A percentile compares a stretch with the other conserved stretches of the same genome.
Conservation (phyloP, 108 stramenopile species). For the Nannochloropsis oceanica region DNA sequence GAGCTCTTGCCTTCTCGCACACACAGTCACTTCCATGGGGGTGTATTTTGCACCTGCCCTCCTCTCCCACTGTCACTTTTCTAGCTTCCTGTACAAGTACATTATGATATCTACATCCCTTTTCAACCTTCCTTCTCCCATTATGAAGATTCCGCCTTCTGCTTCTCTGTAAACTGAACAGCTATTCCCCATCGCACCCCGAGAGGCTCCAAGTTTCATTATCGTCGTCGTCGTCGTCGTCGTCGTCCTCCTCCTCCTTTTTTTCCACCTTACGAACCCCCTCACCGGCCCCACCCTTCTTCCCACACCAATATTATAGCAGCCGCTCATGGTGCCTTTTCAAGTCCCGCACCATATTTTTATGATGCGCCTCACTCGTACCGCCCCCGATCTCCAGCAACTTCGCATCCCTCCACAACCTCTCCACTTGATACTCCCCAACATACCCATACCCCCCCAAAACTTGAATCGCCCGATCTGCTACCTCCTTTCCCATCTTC, state of each 20-base stretch:
- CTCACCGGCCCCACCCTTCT: background rate
- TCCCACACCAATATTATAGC: background rate
- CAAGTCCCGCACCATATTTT: constrained; percentile 68
- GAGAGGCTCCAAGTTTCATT: background rate
- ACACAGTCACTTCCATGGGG: too few relatives aligned
- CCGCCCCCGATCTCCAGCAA: constrained; percentile 98
- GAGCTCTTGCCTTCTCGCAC: too few relatives aligned
- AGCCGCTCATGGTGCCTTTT: background rate
- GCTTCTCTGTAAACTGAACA: background rate
- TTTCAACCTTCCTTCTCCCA: background rate
- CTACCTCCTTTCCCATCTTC: constrained; percentile 82
- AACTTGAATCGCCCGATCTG: constrained; percentile 92
- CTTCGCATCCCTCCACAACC: constrained; percentile 94
- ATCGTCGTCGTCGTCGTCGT: background rate
- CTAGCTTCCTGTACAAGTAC: background rate
- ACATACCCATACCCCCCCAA: constrained; percentile 95
- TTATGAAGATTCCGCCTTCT: background rate
- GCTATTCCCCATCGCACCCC: background rate
- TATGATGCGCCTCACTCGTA: constrained; percentile 95
- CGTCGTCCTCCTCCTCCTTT: background rate
- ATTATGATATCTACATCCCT: background rate
- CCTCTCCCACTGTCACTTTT: background rate
- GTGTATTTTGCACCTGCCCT: background rate
- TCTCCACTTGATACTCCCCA: constrained; percentile 92
- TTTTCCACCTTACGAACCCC: background rate